phyloP scores from a whole-genome alignment of 2,329 filamentous ascomycete species.

The Aureobasidium musti region DNA sequence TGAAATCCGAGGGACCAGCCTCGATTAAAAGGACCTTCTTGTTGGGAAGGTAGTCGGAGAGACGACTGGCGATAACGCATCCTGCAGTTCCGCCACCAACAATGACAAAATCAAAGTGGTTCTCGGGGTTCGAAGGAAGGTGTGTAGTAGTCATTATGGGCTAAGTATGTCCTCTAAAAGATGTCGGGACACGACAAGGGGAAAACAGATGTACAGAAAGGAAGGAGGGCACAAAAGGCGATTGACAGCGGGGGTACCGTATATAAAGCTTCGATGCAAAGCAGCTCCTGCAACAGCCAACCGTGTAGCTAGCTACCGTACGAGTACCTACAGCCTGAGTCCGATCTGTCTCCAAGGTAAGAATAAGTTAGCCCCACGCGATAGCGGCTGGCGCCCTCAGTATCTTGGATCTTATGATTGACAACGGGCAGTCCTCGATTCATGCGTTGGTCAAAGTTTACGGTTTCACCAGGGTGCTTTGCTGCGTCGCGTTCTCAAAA shows the following conservation, averaged over 20 bases:
- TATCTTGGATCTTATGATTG: conserved; percentile 2
- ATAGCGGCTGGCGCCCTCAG: not conserved
- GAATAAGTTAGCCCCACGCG: conserved; percentile 2
- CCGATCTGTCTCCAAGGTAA: conserved; percentile 5
- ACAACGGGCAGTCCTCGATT: conserved; percentile 6
- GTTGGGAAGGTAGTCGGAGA: conserved; percentile 79
- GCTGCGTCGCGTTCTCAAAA: not conserved
- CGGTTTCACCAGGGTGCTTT: conserved; percentile 6
- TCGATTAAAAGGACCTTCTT: conserved; percentile 83
- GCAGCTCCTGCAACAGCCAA: conserved; percentile 1
- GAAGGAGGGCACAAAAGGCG: not conserved
- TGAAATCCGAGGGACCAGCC: conserved; percentile 84
- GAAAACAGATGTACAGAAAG: not conserved
- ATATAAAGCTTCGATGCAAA: conserved; percentile 9
- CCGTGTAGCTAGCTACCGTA: not conserved
- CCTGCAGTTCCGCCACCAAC: conserved; percentile 84
- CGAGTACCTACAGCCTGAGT: not conserved
- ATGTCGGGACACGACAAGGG: not conserved
- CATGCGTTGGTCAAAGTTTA: conserved; percentile 16
- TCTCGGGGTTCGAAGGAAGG: conserved; percentile 63
- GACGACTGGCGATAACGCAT: conserved; percentile 77
- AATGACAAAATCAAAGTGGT: conserved; percentile 80
- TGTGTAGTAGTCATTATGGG: conserved; percentile 67
- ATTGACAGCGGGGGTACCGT: not conserved
- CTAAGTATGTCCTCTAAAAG: not conserved